phyloP scores from a whole-genome alignment of 331 rosid species.

The Rhamnella rubrinervis region DNA sequence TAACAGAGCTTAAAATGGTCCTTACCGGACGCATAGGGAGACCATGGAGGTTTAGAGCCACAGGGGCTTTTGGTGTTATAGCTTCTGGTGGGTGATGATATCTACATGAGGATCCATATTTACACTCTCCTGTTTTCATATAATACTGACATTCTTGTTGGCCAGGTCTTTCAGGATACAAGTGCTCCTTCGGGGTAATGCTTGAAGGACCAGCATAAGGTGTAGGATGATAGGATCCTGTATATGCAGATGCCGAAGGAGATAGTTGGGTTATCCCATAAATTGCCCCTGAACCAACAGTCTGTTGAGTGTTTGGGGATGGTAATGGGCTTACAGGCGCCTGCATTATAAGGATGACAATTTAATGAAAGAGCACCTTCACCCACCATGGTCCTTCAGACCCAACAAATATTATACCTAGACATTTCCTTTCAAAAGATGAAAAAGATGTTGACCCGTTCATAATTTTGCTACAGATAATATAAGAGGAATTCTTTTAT shows the following conservation, averaged over 20 bases:
- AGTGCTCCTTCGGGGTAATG: slow-evolving; percentile 62
- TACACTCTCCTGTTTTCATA: slow-evolving; percentile 97
- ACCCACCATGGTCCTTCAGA: too few species aligned
- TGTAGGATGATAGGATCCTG: slow-evolving; percentile 55
- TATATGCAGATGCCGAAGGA: slow-evolving; percentile 52
- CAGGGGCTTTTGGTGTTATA: slow-evolving; percentile 46
- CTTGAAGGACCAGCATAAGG: slow-evolving; percentile 55
- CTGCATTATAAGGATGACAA: slow-evolving; percentile 44
- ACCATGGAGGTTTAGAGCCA: slow-evolving; percentile 62
- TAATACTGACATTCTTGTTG: slow-evolving; percentile 88
- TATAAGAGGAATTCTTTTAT: too few species aligned
- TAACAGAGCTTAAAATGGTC: slow-evolving; percentile 25
- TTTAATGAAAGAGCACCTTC: slow-evolving; percentile 25
- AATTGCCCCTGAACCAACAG: slow-evolving; percentile 57
- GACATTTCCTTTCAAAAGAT: too few species aligned
- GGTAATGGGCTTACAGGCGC: slow-evolving; percentile 57
- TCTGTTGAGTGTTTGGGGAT: slow-evolving; percentile 58
- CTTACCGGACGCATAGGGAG: slow-evolving; percentile 95
- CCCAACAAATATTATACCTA: too few species aligned
- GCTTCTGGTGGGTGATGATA: slow-evolving; percentile 90
- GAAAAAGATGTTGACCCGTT: too few species aligned
- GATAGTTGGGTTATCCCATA: slow-evolving; percentile 66
- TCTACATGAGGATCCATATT: slow-evolving; percentile 92
- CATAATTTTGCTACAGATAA: too few species aligned
- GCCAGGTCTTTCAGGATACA: slow-evolving; percentile 89